Evolutionary conservation across 2,329 filamentous ascomycete genomes (phyloP).

Genomic region (Aspergillus intermedius): DNA sequence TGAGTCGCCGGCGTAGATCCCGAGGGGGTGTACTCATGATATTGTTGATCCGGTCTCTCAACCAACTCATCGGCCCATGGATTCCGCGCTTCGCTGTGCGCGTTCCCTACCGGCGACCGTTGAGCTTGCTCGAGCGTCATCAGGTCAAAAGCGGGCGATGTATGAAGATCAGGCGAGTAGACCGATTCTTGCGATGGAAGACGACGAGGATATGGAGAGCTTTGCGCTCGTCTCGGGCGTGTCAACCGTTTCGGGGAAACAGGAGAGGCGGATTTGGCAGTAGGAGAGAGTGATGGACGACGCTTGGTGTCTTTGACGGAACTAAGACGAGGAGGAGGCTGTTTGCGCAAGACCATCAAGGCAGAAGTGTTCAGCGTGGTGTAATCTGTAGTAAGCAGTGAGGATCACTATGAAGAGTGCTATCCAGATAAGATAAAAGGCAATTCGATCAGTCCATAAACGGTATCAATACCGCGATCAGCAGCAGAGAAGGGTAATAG

Average conservation of each 20-base stretch:
- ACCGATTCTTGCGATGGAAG: conserved; percentile 25
- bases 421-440: conserved; percentile 2
- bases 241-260: conserved; percentile 22
- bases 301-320: conserved; percentile 25
- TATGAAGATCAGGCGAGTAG: conserved; percentile 33
- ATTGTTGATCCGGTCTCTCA: conserved; percentile 13
- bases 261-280: conserved; percentile 20
- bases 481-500: background rate
- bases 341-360: conserved; percentile 37
- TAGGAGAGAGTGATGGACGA: conserved; percentile 30
- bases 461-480: background rate
- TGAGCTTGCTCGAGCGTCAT: conserved; percentile 34
- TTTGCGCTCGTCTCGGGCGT: conserved; percentile 22
- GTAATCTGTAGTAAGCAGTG: too few relatives aligned
- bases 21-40: conserved; percentile 5
- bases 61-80: conserved; percentile 28
- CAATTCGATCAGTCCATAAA: too few relatives aligned
- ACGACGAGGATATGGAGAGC: conserved; percentile 19
- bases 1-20: conserved; percentile 3
- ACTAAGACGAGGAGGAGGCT: conserved; percentile 31
- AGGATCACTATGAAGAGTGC: too few relatives aligned
- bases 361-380: background rate
- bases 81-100: conserved; percentile 21
- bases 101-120: conserved; percentile 26
- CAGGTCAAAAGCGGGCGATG: conserved; percentile 31